These are phyloP conservation scores for Lanmaoa pseudosensibilis DNA, from an alignment of 768 basidiomycete species.

Conservation along the genomic window DNA sequence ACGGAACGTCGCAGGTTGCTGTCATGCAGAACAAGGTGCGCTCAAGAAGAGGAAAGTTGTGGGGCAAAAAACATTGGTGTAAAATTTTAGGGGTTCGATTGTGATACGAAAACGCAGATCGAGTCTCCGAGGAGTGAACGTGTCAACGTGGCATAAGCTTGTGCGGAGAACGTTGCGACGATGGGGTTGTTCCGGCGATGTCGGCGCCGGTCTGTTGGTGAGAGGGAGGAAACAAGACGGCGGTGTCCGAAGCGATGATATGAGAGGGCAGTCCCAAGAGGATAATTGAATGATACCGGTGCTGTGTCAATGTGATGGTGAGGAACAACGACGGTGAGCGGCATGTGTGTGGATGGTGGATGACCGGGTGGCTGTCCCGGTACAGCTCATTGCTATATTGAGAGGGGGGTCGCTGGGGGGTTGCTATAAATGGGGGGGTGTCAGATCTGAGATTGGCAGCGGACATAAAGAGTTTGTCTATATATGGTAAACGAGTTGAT, in stretches of 20 bases:
- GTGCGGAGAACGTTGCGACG: neutral
- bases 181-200: too few species aligned
- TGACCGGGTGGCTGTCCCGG: neutral
- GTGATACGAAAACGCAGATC: too few species aligned
- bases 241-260: neutral
- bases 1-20: neutral
- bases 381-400: neutral
- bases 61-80: too few species aligned
- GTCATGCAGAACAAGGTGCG: neutral
- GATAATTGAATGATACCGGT: neutral
- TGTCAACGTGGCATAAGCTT: too few species aligned
- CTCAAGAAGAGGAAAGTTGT: too few species aligned
- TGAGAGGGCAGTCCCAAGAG: too few species aligned
- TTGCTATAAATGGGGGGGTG: neutral
- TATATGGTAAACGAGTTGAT: constrained; percentile 1
- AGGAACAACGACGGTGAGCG: neutral
- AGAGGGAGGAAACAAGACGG: neutral
- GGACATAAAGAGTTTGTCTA: neutral
- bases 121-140: too few species aligned
- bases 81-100: too few species aligned
- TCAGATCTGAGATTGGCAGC: constrained; percentile 14
- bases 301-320: neutral
- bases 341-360: too few species aligned
- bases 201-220: too few species aligned
- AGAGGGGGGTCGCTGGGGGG: constrained; percentile 12